These are phyloP conservation scores for Aspergillus sp. DNA, from an alignment of 2,329 filamentous ascomycete genomes.

Conservation along the genomic window DNA sequence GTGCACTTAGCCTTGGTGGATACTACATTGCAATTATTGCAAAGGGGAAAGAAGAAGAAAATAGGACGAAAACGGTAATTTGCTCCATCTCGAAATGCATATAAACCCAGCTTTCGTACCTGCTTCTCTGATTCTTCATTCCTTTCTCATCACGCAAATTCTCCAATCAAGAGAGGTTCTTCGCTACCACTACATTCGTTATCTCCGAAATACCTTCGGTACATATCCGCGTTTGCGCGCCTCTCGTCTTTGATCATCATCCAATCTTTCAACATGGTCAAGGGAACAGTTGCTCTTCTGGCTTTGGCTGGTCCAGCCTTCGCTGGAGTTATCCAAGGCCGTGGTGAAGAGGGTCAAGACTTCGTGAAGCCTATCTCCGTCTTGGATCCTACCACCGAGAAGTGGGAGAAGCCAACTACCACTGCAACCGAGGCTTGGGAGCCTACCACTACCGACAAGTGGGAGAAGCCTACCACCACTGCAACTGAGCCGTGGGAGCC, in stretches of 20 bases:
- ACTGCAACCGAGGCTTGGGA: not conserved
- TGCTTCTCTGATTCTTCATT: too few species aligned
- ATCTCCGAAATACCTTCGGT: too few species aligned
- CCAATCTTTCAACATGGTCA: slow-evolving; percentile 29
- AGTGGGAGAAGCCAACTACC: slow-evolving; percentile 2
- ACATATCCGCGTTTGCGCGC: slow-evolving; percentile 8
- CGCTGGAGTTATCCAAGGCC: slow-evolving; percentile 27
- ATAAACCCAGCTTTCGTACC: too few species aligned
- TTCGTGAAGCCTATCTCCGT: not conserved
- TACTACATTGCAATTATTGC: too few species aligned
- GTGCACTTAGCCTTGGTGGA: too few species aligned
- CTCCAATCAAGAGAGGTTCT: too few species aligned
- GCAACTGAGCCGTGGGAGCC: slow-evolving; percentile 2
- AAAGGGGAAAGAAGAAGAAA: too few species aligned
- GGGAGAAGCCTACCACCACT: slow-evolving; percentile 3
- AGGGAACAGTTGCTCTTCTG: slow-evolving; percentile 28
- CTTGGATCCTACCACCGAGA: not conserved
- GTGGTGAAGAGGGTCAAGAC: slow-evolving; percentile 9
- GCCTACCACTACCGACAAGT: slow-evolving; percentile 1
- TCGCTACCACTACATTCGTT: too few species aligned
- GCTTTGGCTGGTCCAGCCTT: slow-evolving; percentile 31
- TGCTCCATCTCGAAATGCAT: too few species aligned
- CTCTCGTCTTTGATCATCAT: not conserved
- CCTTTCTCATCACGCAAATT: too few species aligned
- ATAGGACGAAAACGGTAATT: too few species aligned